Evolutionary conservation across 1,284 basidiomycete genomes (phyloP).

Genomic region (Hymenochaete sp.): DNA sequence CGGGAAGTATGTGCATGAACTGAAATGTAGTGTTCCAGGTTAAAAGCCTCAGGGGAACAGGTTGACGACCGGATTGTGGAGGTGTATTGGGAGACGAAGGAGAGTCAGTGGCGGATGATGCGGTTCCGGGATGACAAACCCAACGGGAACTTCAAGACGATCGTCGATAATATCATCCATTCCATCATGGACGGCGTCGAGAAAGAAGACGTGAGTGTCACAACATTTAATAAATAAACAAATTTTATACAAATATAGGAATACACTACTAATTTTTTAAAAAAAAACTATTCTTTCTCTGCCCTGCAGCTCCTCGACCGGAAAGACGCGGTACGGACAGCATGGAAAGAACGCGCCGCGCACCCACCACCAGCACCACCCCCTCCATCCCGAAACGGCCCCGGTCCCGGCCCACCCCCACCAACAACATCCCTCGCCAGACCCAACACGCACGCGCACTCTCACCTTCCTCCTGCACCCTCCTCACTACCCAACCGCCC

Average conservation of each 20-base stretch:
- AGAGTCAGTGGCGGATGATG: slow-evolving; percentile 78
- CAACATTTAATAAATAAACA: no score
- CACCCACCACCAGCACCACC: slow-evolving; percentile 25
- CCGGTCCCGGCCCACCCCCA: not conserved
- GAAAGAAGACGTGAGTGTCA: slow-evolving; percentile 59
- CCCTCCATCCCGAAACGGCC: slow-evolving; percentile 18
- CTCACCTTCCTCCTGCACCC: not conserved
- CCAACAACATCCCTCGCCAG: not conserved
- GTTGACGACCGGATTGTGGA: slow-evolving; percentile 92
- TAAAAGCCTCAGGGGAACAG: slow-evolving; percentile 82
- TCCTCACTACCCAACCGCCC: slow-evolving; percentile 9
- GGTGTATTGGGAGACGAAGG: slow-evolving; percentile 74
- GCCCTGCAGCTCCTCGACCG: slow-evolving; percentile 50
- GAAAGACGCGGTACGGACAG: slow-evolving; percentile 48
- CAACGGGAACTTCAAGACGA: slow-evolving; percentile 74
- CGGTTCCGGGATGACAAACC: slow-evolving; percentile 90
- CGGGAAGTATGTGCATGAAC: not conserved
- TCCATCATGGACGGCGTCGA: slow-evolving; percentile 90
- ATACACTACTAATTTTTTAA: not conserved
- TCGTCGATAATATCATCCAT: slow-evolving; percentile 79
- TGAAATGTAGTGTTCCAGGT: slow-evolving; percentile 36
- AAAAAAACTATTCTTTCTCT: slow-evolving; percentile 8
- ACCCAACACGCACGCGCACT: no score
- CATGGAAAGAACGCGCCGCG: slow-evolving; percentile 58
- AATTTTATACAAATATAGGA: slow-evolving; percentile 7